A percentile compares a stretch with the other conserved stretches of the same genome.
Conservation (phyloP, 1,284 basidiomycete genomes). For the Rhodotorula mucilaginosa region DNA sequence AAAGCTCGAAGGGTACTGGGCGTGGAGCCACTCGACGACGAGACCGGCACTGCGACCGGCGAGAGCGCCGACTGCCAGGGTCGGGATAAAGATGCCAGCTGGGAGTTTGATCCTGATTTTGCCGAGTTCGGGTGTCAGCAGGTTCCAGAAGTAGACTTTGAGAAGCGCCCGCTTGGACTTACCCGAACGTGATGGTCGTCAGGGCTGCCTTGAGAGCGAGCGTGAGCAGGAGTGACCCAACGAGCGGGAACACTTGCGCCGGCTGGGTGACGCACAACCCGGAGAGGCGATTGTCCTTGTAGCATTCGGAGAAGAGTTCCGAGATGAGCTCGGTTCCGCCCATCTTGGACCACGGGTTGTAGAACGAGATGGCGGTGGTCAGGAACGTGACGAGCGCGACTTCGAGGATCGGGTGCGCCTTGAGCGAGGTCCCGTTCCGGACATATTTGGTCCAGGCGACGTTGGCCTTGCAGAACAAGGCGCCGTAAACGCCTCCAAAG, state of each 20-base stretch:
- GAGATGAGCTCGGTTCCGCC: slow-evolving; percentile 87
- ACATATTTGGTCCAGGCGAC: slow-evolving; percentile 80
- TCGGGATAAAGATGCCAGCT: slow-evolving; percentile 54
- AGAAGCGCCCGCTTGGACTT: not conserved
- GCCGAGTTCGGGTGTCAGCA: not conserved
- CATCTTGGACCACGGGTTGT: slow-evolving; percentile 89
- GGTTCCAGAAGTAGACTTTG: not conserved
- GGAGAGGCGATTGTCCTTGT: slow-evolving; percentile 45
- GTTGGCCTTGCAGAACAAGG: slow-evolving; percentile 85
- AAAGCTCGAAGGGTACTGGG: slow-evolving; percentile 60
- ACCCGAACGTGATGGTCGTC: slow-evolving; percentile 86
- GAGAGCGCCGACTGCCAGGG: slow-evolving; percentile 93
- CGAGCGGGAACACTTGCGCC: slow-evolving; percentile 63
- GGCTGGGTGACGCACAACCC: slow-evolving; percentile 70
- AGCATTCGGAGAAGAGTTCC: slow-evolving; percentile 74
- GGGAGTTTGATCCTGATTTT: slow-evolving; percentile 20
- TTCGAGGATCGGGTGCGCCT: slow-evolving; percentile 75
- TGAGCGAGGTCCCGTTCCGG: slow-evolving; percentile 77
- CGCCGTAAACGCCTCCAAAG: slow-evolving; percentile 89
- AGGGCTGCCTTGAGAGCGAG: slow-evolving; percentile 70
- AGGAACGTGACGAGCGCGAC: slow-evolving; percentile 70
- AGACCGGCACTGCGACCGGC: slow-evolving; percentile 87
- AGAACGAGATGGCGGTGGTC: slow-evolving; percentile 74
- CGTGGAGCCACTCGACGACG: slow-evolving; percentile 73
- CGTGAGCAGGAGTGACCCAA: slow-evolving; percentile 66